Conservation (phyloP, 257 asterid genomes). For the Rhazya stricta region DNA sequence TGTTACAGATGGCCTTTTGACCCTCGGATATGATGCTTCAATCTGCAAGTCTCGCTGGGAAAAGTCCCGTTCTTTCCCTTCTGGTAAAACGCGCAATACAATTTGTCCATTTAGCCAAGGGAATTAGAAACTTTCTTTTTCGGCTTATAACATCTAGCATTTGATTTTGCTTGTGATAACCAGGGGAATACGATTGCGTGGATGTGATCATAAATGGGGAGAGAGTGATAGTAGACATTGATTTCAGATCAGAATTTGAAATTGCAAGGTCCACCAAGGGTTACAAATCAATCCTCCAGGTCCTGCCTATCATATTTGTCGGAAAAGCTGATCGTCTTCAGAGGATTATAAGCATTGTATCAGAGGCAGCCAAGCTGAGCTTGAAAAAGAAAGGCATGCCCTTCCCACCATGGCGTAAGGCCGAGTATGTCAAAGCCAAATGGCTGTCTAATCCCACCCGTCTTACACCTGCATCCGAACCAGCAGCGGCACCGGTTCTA, state of each 20-base stretch:
- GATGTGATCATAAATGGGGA: conserved; percentile 58
- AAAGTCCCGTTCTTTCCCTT: conserved; percentile 26
- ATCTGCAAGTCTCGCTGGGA: conserved; percentile 88
- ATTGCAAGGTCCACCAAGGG: conserved; percentile 84
- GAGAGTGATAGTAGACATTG: conserved; percentile 66
- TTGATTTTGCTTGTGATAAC: background rate
- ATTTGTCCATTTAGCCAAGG: background rate
- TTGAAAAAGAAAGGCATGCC: conserved; percentile 87
- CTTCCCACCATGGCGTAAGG: conserved; percentile 83
- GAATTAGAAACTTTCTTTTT: background rate
- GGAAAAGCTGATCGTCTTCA: conserved; percentile 75
- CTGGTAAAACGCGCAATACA: conserved; percentile 48
- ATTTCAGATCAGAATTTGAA: conserved; percentile 82
- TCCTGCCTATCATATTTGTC: conserved; percentile 60
- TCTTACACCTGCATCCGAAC: conserved; percentile 4
- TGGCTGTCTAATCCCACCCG: conserved; percentile 76
- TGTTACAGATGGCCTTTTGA: conserved; percentile 59
- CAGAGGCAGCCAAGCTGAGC: conserved; percentile 79
- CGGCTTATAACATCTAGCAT: background rate
- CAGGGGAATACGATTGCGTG: conserved; percentile 77
- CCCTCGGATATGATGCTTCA: conserved; percentile 74
- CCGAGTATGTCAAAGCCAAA: conserved; percentile 71
- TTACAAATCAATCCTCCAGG: conserved; percentile 53
- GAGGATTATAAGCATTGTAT: conserved; percentile 50
- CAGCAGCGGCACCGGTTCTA: background rate